A percentile compares a stretch with the other conserved stretches of the same genome.
These are phyloP conservation scores for Paecilomyces formosus DNA, from an alignment of 2,329 filamentous ascomycete species.

Conservation along the genomic window DNA sequence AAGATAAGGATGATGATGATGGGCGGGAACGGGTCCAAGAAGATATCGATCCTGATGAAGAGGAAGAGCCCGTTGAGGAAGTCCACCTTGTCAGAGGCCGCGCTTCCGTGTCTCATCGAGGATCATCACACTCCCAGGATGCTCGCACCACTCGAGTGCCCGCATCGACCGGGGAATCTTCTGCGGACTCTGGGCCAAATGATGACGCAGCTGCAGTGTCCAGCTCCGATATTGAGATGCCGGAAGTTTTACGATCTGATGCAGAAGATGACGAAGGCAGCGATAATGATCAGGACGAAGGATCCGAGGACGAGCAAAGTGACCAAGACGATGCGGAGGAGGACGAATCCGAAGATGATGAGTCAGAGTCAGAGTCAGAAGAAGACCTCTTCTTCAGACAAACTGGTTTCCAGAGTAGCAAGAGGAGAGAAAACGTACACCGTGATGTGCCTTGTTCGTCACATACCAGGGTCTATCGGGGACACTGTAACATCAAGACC, in stretches of 20 bases:
- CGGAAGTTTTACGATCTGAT: neutral
- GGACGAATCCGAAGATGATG: conserved; percentile 22
- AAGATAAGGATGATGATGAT: conserved; percentile 26
- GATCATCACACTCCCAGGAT: neutral
- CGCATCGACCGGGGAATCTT: neutral
- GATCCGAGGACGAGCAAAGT: conserved; percentile 18
- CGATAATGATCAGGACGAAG: conserved; percentile 9
- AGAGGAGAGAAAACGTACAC: conserved; percentile 46
- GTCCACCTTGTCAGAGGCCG: conserved; percentile 19
- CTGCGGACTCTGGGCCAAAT: neutral
- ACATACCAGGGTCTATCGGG: conserved; percentile 52
- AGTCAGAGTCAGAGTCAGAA: conserved; percentile 20
- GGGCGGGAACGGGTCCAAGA: conserved; percentile 41
- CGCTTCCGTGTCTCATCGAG: conserved; percentile 1
- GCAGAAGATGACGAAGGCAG: conserved; percentile 10
- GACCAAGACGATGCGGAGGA: conserved; percentile 23
- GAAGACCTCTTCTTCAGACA: conserved; percentile 38
- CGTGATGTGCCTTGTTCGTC: conserved; percentile 47
- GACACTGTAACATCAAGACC: conserved; percentile 60
- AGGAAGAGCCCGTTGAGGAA: conserved; percentile 36
- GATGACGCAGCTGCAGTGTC: neutral
- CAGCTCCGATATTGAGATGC: conserved; percentile 2
- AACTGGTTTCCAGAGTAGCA: conserved; percentile 42
- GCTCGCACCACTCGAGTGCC: neutral
- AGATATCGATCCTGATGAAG: conserved; percentile 41